Conservation (phyloP, 2,329 filamentous ascomycete species). For the Zymoseptoria crescenta region DNA sequence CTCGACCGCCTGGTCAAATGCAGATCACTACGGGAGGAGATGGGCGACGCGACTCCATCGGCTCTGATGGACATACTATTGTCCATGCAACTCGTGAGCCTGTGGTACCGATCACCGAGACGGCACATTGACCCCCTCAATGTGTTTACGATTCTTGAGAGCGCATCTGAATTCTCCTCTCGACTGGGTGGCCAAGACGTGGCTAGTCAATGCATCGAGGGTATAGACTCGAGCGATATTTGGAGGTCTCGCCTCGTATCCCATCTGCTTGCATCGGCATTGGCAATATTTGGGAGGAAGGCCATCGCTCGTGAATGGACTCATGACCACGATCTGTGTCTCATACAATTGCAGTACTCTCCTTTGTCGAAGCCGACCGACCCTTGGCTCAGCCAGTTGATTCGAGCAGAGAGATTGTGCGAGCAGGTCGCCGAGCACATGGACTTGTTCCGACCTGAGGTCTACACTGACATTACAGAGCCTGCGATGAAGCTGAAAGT, state of each 20-base stretch:
- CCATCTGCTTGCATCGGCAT: slow-evolving; percentile 9
- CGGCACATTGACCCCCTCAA: slow-evolving; percentile 69
- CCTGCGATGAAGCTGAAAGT: slow-evolving; percentile 14
- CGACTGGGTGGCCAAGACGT: neutral
- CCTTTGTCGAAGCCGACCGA: slow-evolving; percentile 10
- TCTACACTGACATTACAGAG: slow-evolving; percentile 15
- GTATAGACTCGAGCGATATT: slow-evolving; percentile 8
- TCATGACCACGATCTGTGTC: slow-evolving; percentile 10
- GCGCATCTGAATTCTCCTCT: slow-evolving; percentile 33
- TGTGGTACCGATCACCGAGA: slow-evolving; percentile 77
- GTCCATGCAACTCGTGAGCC: slow-evolving; percentile 61
- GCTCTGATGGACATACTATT: slow-evolving; percentile 65
- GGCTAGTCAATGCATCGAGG: neutral
- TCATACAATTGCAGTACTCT: slow-evolving; percentile 10
- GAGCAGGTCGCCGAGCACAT: slow-evolving; percentile 18
- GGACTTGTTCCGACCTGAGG: slow-evolving; percentile 10
- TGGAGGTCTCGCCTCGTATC: slow-evolving; percentile 17
- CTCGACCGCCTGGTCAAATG: slow-evolving; percentile 36
- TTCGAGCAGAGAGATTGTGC: slow-evolving; percentile 19
- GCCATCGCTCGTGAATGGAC: slow-evolving; percentile 7
- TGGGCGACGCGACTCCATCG: slow-evolving; percentile 30
- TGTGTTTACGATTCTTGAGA: slow-evolving; percentile 75
- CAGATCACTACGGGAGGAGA: neutral
- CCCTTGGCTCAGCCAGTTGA: slow-evolving; percentile 19
- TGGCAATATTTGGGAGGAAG: slow-evolving; percentile 13